Conservation (phyloP, 345 rosid genomes). For the Camelina sativa region DNA sequence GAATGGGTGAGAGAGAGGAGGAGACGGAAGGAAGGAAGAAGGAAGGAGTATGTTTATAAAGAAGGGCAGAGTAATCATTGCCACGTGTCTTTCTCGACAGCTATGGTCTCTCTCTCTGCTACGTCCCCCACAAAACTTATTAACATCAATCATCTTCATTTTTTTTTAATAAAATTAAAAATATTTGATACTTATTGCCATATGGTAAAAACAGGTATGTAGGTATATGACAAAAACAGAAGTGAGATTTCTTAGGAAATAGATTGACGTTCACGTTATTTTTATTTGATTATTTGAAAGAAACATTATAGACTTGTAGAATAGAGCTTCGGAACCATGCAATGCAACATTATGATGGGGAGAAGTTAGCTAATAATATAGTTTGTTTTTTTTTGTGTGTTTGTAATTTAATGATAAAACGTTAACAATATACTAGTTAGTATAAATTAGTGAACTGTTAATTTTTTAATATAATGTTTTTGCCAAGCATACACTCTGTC, state of each 20-base stretch:
- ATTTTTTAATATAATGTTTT: too few species aligned
- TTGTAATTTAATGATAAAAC: too few species aligned
- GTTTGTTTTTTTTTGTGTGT: too few species aligned
- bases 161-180: too few species aligned
- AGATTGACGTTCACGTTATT: not conserved
- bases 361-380: too few species aligned
- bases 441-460: too few species aligned
- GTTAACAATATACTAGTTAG: too few species aligned
- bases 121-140: conserved; percentile 15
- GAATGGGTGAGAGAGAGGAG: conserved; percentile 22
- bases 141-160: conserved; percentile 23
- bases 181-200: not conserved
- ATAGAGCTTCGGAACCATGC: not conserved
- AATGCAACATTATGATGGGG: too few species aligned
- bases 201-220: not conserved
- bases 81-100: conserved; percentile 51
- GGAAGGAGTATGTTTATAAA: conserved; percentile 31
- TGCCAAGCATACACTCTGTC: too few species aligned
- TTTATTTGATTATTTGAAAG: not conserved
- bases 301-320: not conserved
- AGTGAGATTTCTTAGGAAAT: not conserved
- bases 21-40: conserved; percentile 38
- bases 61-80: conserved; percentile 38
- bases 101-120: conserved; percentile 18
- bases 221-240: too few species aligned